phyloP scores from a whole-genome alignment of 257 asterid species.

The Paraleonurus japonicus region DNA sequence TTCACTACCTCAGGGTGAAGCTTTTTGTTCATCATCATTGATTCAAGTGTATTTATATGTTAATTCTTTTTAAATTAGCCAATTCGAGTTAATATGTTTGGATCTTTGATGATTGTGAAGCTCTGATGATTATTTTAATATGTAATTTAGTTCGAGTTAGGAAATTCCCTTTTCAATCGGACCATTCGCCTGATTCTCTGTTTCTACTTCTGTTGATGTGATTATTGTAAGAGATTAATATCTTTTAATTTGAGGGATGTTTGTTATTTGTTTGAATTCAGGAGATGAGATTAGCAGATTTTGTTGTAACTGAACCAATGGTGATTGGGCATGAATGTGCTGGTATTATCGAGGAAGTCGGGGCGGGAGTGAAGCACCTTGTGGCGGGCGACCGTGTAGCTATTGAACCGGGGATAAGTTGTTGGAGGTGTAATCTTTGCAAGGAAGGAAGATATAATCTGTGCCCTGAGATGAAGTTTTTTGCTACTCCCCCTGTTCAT shows the following conservation, averaged over 20 bases:
- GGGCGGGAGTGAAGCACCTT: conserved; percentile 61
- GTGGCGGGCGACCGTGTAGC: conserved; percentile 84
- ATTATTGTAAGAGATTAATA: background rate
- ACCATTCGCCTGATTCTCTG: background rate
- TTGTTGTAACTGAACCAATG: conserved; percentile 89
- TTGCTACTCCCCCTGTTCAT: conserved; percentile 86
- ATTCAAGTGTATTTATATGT: background rate
- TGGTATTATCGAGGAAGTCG: conserved; percentile 79
- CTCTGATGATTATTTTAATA: background rate
- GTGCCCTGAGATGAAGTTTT: conserved; percentile 92
- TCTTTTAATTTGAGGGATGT: background rate
- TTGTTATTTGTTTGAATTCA: conserved; percentile 25
- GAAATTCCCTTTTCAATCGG: background rate
- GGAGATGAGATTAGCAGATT: conserved; percentile 75
- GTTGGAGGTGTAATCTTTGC: conserved; percentile 76
- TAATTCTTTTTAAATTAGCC: background rate
- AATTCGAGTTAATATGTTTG: background rate
- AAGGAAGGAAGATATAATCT: conserved; percentile 83
- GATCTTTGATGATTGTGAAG: background rate
- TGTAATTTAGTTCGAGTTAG: background rate
- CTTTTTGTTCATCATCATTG: background rate
- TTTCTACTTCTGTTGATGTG: background rate
- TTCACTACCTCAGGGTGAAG: conserved; percentile 82
- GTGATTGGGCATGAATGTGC: conserved; percentile 98
- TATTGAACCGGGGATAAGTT: conserved; percentile 82